Evolutionary conservation across 805 yeast genomes (phyloP).

Genomic region (Suhomyces sp.): DNA sequence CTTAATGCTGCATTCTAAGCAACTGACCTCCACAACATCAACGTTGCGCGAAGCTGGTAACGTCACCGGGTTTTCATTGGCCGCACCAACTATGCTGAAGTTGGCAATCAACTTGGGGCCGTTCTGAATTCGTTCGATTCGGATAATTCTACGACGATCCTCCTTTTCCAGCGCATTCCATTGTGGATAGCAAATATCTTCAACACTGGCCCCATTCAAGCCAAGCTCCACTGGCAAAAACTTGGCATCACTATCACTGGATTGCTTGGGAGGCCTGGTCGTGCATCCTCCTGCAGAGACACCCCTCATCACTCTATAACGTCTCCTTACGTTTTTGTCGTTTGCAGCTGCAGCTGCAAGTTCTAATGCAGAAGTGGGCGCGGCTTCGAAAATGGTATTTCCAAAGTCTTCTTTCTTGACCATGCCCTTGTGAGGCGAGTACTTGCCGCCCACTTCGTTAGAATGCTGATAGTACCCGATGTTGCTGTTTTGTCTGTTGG

Average conservation of each 20-base stretch:
- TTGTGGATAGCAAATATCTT: slow-evolving; percentile 48
- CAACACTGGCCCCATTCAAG: slow-evolving; percentile 44
- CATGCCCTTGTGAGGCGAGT: not conserved
- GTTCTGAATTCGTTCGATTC: slow-evolving; percentile 54
- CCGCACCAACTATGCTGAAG: slow-evolving; percentile 53
- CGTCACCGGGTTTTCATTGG: slow-evolving; percentile 43
- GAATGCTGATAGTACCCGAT: not conserved
- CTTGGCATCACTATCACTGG: slow-evolving; percentile 24
- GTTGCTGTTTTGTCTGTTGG: slow-evolving; percentile 3
- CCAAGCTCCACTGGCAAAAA: slow-evolving; percentile 48
- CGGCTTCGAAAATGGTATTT: not conserved
- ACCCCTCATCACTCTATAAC: slow-evolving; percentile 52
- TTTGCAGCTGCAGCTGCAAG: slow-evolving; percentile 1
- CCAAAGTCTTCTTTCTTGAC: not conserved
- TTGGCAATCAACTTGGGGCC: slow-evolving; percentile 46
- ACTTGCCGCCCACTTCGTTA: not conserved
- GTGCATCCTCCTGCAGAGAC: slow-evolving; percentile 56
- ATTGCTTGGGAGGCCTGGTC: slow-evolving; percentile 52
- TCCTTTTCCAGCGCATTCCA: slow-evolving; percentile 47
- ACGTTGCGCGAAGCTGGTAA: slow-evolving; percentile 33
- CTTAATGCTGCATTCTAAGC: slow-evolving; percentile 45
- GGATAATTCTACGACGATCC: slow-evolving; percentile 55
- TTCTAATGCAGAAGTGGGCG: slow-evolving; percentile 1
- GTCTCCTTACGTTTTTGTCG: slow-evolving; percentile 8
- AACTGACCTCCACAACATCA: slow-evolving; percentile 57